Evolutionary conservation across 108 stramenopile species (phyloP).

Genomic region (Cyclotella sp.): DNA sequence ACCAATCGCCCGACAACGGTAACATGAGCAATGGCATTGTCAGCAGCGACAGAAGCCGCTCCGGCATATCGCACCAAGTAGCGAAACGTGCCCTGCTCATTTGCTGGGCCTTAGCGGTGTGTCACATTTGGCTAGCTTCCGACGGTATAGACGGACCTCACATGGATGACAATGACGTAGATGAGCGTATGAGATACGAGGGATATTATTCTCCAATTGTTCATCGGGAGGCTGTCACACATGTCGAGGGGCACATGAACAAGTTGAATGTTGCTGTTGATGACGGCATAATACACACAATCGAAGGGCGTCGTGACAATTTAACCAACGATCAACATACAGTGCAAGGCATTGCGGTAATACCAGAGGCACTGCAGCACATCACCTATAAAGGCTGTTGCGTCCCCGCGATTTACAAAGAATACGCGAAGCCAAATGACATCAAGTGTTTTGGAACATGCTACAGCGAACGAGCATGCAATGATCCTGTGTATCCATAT

Average conservation of each 20-base stretch:
- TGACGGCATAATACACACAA: not conserved
- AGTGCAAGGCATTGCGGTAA: not conserved
- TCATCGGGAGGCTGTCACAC: not conserved
- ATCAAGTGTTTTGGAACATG: conserved; percentile 30
- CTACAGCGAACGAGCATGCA: conserved; percentile 24
- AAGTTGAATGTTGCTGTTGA: not conserved
- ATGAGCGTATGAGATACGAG: not conserved
- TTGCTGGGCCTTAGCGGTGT: conserved; percentile 8
- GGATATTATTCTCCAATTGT: not conserved
- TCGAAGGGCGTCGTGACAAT: not conserved
- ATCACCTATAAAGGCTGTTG: conserved; percentile 14
- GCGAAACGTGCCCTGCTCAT: conserved; percentile 12
- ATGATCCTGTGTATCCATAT: conserved; percentile 16
- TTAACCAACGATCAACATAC: not conserved
- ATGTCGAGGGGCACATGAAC: not conserved
- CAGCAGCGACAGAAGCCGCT: not conserved
- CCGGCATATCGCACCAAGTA: not conserved
- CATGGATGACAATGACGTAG: not conserved
- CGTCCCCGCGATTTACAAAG: conserved; percentile 6
- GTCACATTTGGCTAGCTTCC: conserved; percentile 19
- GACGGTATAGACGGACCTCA: not conserved
- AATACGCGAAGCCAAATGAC: not conserved
- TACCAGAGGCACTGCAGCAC: conserved; percentile 21
- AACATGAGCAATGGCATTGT: no score
- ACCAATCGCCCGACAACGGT: no score